phyloP scores from a whole-genome alignment of 2,329 filamentous ascomycete genomes.

The Colletotrichum cereale region DNA sequence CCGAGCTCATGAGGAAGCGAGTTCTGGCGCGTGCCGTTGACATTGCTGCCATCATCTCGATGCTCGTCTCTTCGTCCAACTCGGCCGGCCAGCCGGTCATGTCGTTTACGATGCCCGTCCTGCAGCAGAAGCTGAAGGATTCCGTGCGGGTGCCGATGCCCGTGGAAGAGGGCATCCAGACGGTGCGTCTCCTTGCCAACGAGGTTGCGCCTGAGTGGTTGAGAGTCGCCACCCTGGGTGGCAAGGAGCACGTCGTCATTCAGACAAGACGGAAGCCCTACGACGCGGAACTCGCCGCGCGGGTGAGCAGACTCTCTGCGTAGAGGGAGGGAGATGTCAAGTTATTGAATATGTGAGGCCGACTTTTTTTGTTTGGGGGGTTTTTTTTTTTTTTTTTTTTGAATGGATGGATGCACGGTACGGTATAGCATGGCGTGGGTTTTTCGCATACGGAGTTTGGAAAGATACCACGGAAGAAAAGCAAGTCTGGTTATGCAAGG shows the following conservation, averaged over 20 bases:
- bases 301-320: conserved; percentile 34
- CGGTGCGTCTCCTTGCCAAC: conserved; percentile 63
- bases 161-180: conserved; percentile 63
- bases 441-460: conserved; percentile 34
- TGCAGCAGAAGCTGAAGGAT: conserved; percentile 76
- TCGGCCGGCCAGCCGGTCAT: conserved; percentile 66
- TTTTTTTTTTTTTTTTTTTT: background rate
- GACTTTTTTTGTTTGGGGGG: background rate
- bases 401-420: conserved; percentile 17
- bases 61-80: conserved; percentile 68
- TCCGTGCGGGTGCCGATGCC: conserved; percentile 71
- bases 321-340: background rate
- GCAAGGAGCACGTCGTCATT: conserved; percentile 70
- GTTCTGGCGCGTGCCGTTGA: conserved; percentile 78
- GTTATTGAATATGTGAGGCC: background rate
- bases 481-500: background rate
- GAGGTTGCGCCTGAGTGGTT: conserved; percentile 71
- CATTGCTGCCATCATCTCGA: conserved; percentile 74
- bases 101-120: conserved; percentile 73
- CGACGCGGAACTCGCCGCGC: conserved; percentile 36
- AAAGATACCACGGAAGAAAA: conserved; percentile 29
- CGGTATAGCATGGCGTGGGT: conserved; percentile 10
- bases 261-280: conserved; percentile 57
- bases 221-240: conserved; percentile 63
- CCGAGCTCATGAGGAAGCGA: conserved; percentile 70